Evolutionary conservation across 345 rosid genomes (phyloP).

Genomic region (Rubroshorea leprosula): DNA sequence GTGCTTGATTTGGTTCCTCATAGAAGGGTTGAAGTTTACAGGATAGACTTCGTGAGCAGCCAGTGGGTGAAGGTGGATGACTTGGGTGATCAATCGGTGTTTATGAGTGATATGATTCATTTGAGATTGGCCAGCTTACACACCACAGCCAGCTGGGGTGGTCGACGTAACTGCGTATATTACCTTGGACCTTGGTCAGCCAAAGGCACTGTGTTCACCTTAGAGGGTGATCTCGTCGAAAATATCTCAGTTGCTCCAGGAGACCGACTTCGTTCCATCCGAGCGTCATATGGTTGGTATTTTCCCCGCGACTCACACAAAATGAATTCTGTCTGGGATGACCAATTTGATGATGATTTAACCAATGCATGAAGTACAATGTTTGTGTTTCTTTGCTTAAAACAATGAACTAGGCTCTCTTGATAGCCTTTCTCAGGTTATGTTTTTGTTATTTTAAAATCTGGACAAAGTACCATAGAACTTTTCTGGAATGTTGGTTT

Average conservation of each 20-base stretch:
- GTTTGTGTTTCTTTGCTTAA: too few relatives aligned
- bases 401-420: too few relatives aligned
- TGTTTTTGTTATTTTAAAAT: too few relatives aligned
- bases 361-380: too few relatives aligned
- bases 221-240: too few relatives aligned
- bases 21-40: neutral
- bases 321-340: neutral
- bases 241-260: neutral
- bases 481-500: too few relatives aligned
- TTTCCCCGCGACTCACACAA: neutral
- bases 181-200: neutral
- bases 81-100: neutral
- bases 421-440: too few relatives aligned
- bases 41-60: neutral
- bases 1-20: neutral
- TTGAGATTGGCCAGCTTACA: neutral
- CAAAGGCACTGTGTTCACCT: neutral
- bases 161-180: neutral
- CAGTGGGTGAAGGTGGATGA: neutral
- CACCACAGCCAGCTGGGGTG: neutral
- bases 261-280: neutral
- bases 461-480: too few relatives aligned
- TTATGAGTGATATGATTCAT: neutral
- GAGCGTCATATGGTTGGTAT: neutral
- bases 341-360: neutral